Base-by-base conservation (phyloP, 306 rosid genomes). In the Medicago ruthenica region DNA sequence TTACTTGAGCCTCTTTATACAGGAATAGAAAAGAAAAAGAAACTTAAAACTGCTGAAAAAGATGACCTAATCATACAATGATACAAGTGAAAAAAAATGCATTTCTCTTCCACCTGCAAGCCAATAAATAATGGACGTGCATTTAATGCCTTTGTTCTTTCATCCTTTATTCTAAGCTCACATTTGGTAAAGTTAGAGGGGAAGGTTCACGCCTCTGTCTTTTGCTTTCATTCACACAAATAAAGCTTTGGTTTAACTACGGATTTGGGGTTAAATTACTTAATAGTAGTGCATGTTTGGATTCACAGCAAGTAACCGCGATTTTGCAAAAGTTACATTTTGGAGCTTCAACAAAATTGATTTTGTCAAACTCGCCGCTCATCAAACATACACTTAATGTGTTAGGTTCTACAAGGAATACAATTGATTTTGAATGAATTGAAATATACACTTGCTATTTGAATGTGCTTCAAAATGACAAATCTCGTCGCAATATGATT, bases 141-240 rank as follows among this genome's bases (percentile, higher is more conserved):
- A 45, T 42, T 45, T 39, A 40, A 37, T 47, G 60, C 31, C 48
- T 64, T 71, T 45, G 41, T 14, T 67, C 71, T 42, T 20, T 12
- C 8, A 18, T 54, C 55, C 62, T 57, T 58, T 47, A 57, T 78
- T 45, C 9, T 42, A 6, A 1, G 31, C 67, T 31, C 65, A 55
- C 44, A 37, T 45, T 34, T 65, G 17, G 21, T 54, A 7, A 8
- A 51, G 75, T 16, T 34, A 34, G 58, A 2, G n/a, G 21, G 41
- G 82, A 50, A 60, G 77, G 74, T 68, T 61, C 70, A 12, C 17
- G 59, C 48, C 68, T 73, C 8, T 7, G n/a, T n/a, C 18, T 13
- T 66, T 21, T 42, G 16, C 27, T 15, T 60, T 73, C 74, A 40
- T 36, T 78, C 44, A 48, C 55, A 48, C 55, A 50, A 3, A 20